Evolutionary conservation across 2,329 filamentous ascomycete species (phyloP).

Genomic region (Exophiala lecanii-corni): DNA sequence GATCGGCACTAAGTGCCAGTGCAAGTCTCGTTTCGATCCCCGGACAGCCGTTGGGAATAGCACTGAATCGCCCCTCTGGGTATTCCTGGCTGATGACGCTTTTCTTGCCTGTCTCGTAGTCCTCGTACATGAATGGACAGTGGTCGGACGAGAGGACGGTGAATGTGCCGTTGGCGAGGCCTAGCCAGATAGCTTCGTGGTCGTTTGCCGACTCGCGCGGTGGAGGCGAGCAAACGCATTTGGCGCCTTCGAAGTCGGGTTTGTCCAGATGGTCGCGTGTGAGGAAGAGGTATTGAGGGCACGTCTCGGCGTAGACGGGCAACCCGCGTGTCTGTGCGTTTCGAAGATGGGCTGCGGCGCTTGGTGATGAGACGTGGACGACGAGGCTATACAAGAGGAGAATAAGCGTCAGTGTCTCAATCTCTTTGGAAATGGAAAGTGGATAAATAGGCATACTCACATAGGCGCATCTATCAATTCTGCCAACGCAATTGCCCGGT

Average conservation of each 20-base stretch:
- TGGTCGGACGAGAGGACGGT: constrained; percentile 50
- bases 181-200: constrained; percentile 49
- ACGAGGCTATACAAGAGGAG: constrained; percentile 33
- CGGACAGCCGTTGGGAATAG: constrained; percentile 56
- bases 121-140: constrained; percentile 48
- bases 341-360: constrained; percentile 47
- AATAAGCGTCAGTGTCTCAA: too few species aligned
- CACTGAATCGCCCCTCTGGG: constrained; percentile 47
- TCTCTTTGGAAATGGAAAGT: not conserved
- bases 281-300: constrained; percentile 56
- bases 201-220: constrained; percentile 46
- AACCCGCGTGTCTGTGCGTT: constrained; percentile 48
- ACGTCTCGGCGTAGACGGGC: constrained; percentile 55
- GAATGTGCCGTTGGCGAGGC: constrained; percentile 51
- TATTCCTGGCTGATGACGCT: constrained; percentile 42
- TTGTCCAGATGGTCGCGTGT: constrained; percentile 44
- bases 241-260: constrained; percentile 44
- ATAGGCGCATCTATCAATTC: constrained; percentile 49
- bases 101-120: constrained; percentile 47
- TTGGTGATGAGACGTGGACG: constrained; percentile 49
- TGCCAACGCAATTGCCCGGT: constrained; percentile 44
- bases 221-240: constrained; percentile 52
- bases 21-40: constrained; percentile 55
- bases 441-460: constrained; percentile 4
- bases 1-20: constrained; percentile 39